Conservation (phyloP, 805 yeast species). For the Cyberlindnera bimundalis region DNA sequence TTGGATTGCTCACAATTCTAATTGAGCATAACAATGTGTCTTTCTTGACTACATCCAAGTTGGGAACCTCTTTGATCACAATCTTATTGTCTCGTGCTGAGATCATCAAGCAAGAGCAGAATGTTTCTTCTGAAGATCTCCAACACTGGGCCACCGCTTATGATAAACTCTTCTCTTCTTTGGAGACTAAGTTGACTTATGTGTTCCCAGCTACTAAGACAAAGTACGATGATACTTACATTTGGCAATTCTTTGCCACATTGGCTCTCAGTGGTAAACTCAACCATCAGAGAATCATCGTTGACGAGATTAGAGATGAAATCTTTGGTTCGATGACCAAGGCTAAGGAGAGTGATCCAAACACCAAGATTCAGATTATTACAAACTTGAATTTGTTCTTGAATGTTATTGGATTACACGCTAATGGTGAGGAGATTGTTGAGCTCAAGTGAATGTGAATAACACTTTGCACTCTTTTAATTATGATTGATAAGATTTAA, state of each 20-base stretch:
- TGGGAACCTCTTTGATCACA: constrained; percentile 84
- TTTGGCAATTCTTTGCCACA: constrained; percentile 96
- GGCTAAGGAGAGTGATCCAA: constrained; percentile 49
- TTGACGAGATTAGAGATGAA: constrained; percentile 90
- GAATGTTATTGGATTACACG: constrained; percentile 94
- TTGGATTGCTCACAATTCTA: constrained; percentile 67
- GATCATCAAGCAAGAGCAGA: constrained; percentile 79
- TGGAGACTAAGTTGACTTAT: constrained; percentile 72
- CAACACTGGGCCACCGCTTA: constrained; percentile 74
- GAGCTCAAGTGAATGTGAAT: constrained; percentile 64
- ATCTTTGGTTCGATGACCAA: constrained; percentile 83
- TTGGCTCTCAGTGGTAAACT: constrained; percentile 86
- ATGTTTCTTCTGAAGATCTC: constrained; percentile 39
- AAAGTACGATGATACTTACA: constrained; percentile 44
- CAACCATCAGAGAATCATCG: constrained; percentile 88
- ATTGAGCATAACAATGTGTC: constrained; percentile 69
- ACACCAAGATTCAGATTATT: constrained; percentile 55
- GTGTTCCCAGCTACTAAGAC: constrained; percentile 73
- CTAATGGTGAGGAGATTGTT: constrained; percentile 83
- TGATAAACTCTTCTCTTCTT: constrained; percentile 72
- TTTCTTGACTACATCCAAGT: constrained; percentile 51
- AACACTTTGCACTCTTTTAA: no score
- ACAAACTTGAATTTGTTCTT: constrained; percentile 85
- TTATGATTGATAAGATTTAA: not conserved
- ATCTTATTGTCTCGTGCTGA: constrained; percentile 92